Evolutionary conservation across 805 yeast genomes (phyloP), one percentile per base, ranked within the genome.

Genomic region (Naumovozyma baii): DNA sequence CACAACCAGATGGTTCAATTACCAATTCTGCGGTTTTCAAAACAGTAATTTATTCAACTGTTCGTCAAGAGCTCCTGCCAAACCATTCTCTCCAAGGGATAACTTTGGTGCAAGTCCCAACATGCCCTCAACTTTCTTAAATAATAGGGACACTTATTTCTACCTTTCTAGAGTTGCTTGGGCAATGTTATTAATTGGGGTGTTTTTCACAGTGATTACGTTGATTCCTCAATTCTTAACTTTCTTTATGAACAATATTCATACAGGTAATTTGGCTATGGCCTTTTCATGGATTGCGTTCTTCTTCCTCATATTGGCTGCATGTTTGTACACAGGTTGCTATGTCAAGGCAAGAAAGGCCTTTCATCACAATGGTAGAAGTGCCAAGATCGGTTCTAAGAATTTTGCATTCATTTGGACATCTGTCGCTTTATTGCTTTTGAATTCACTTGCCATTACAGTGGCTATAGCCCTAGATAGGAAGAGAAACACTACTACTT

Each of bases 51-150:
- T 76, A 60, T 34, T 49, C 20, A 55, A 68, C 48, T 86, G 86
- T 64, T 59, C 76, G 33, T 42, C 60, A 16, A 72, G 71, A 53
- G 56, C 61, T 34, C 82, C 96, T 15, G 96, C 84, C n/a, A 79
- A 70, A 63, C 86, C 95, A 33, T 76, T 87, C 57, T 83, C 94
- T 18, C 96, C 96, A 20, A 73, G 62, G 35, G 76, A 75, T 51
- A 84, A 85, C 66, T 86, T 86, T 51, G 72, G 69, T 35, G 68
- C 79, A 38, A 53, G 65, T 31, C 43, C 46, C 5, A 70, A 68
- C 37, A 70, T 80, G 37, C 94, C 94, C 18, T 28, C 54, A 2
- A 62, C 64, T 18, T 78, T 86, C 49, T 49, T 64, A 38, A 49
- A 59, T 25, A 57, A 69, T 55, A 68, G 74, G 46, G 66, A 72